Percentiles rank a stretch among this genome's conserved stretches.
These are phyloP conservation scores for Oryza nivara DNA, from an alignment of 176 grass and related monocot species.

Conservation along the genomic window DNA sequence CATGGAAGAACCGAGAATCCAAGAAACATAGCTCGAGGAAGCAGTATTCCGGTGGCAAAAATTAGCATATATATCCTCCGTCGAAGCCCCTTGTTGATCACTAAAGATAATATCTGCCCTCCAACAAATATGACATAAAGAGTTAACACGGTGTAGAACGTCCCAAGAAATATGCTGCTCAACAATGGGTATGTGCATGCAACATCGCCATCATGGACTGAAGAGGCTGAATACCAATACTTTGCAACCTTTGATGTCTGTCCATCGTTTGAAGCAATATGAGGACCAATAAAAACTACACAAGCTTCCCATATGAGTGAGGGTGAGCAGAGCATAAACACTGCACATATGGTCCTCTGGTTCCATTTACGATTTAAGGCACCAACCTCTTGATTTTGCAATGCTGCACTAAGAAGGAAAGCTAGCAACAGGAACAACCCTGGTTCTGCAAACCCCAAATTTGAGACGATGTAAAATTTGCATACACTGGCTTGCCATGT, in stretches of 20 bases:
- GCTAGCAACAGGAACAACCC: constrained; percentile 84
- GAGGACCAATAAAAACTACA: constrained; percentile 63
- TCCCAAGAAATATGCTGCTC: constrained; percentile 83
- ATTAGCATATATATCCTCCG: constrained; percentile 86
- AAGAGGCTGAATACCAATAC: constrained; percentile 51
- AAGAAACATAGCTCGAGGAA: constrained; percentile 69
- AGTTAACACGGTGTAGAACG: constrained; percentile 70
- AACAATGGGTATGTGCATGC: constrained; percentile 81
- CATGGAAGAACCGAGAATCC: constrained; percentile 71
- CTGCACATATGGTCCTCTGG: constrained; percentile 60
- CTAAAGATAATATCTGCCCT: constrained; percentile 64
- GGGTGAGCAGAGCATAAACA: constrained; percentile 69
- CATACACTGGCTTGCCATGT: constrained; percentile 68
- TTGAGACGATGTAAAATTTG: constrained; percentile 82
- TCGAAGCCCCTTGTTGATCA: constrained; percentile 87
- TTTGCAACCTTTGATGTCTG: constrained; percentile 46
- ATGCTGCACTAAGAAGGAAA: constrained; percentile 80
- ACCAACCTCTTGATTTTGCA: constrained; percentile 75
- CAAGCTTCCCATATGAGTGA: constrained; percentile 60
- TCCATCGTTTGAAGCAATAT: constrained; percentile 41
- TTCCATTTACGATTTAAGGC: constrained; percentile 79
- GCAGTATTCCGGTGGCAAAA: constrained; percentile 55
- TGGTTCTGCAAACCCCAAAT: constrained; percentile 94
- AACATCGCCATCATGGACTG: constrained; percentile 39
- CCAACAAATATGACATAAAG: constrained; percentile 77